Conservation (phyloP, 352 stramenopile genomes). For the Pythium grandisporangium region DNA sequence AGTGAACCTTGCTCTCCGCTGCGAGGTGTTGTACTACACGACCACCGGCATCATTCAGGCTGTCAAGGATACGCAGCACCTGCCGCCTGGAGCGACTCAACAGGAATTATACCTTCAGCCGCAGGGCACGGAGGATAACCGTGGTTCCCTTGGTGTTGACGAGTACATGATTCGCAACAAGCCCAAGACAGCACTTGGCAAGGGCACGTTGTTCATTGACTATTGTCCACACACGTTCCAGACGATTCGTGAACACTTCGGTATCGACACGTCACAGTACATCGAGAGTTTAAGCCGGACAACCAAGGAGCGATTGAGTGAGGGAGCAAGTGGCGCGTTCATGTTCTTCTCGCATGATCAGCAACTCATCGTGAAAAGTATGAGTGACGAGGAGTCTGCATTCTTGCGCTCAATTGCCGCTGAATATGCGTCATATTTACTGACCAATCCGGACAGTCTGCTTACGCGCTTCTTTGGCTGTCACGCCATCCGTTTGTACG, state of each 20-base stretch:
- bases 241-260: slow-evolving; percentile 80
- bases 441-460: slow-evolving; percentile 76
- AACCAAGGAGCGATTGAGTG: slow-evolving; percentile 79
- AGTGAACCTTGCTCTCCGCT: slow-evolving; percentile 77
- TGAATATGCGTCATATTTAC: slow-evolving; percentile 72
- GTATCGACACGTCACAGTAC: slow-evolving; percentile 76
- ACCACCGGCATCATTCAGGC: slow-evolving; percentile 85
- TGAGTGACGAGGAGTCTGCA: slow-evolving; percentile 78
- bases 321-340: slow-evolving; percentile 81
- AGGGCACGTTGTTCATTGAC: slow-evolving; percentile 81
- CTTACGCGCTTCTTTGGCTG: slow-evolving; percentile 81
- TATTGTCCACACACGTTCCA: slow-evolving; percentile 83
- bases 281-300: slow-evolving; percentile 76
- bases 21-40: slow-evolving; percentile 84
- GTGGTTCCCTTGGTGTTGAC: slow-evolving; percentile 64
- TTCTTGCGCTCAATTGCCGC: slow-evolving; percentile 76
- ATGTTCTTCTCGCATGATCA: slow-evolving; percentile 88
- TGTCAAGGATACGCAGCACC: slow-evolving; percentile 58
- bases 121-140: slow-evolving; percentile 69
- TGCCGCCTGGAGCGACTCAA: slow-evolving; percentile 53
- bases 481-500: slow-evolving; percentile 78
- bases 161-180: slow-evolving; percentile 81
- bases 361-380: slow-evolving; percentile 86
- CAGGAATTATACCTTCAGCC: slow-evolving; percentile 77
- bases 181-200: slow-evolving; percentile 58